Evolutionary conservation across 2,329 filamentous ascomycete species (phyloP).

Genomic region (Aspergillus fijiensis): DNA sequence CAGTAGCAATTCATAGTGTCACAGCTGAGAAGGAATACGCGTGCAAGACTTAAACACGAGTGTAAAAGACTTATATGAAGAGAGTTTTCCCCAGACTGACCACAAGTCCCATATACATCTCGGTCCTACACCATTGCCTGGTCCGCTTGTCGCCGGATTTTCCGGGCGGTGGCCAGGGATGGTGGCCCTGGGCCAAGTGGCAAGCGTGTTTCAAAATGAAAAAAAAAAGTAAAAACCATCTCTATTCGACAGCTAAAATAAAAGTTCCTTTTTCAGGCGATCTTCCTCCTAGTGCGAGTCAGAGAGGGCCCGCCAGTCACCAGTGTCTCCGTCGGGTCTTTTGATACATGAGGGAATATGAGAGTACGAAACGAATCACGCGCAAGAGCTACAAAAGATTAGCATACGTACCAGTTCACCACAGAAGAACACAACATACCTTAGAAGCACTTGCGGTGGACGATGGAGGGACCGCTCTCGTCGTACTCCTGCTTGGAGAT

Average conservation of each 20-base stretch:
- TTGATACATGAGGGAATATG: constrained; percentile 45
- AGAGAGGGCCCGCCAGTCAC: constrained; percentile 40
- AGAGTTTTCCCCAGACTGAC: constrained; percentile 22
- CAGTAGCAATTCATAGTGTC: not conserved
- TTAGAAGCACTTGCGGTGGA: constrained; percentile 99
- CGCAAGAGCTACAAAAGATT: constrained; percentile 18
- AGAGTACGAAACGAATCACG: constrained; percentile 37
- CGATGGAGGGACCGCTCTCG: constrained; percentile 98
- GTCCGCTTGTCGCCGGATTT: constrained; percentile 11
- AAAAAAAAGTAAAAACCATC: constrained; percentile 26
- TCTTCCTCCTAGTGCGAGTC: constrained; percentile 42
- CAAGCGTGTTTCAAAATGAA: constrained; percentile 21
- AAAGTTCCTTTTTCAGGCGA: constrained; percentile 42
- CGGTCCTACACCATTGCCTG: constrained; percentile 19
- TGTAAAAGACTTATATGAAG: constrained; percentile 25
- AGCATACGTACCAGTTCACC: not conserved
- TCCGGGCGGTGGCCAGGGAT: constrained; percentile 20
- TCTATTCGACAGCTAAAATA: constrained; percentile 43
- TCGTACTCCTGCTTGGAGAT: constrained; percentile 99
- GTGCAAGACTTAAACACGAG: constrained; percentile 26
- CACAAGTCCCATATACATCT: constrained; percentile 23
- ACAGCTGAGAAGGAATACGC: constrained; percentile 8
- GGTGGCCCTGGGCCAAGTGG: constrained; percentile 20
- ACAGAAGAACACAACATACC: constrained; percentile 40
- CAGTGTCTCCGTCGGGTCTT: constrained; percentile 40